phyloP scores from a whole-genome alignment of 2,329 filamentous ascomycete genomes.

The Grosmannia serpens region DNA sequence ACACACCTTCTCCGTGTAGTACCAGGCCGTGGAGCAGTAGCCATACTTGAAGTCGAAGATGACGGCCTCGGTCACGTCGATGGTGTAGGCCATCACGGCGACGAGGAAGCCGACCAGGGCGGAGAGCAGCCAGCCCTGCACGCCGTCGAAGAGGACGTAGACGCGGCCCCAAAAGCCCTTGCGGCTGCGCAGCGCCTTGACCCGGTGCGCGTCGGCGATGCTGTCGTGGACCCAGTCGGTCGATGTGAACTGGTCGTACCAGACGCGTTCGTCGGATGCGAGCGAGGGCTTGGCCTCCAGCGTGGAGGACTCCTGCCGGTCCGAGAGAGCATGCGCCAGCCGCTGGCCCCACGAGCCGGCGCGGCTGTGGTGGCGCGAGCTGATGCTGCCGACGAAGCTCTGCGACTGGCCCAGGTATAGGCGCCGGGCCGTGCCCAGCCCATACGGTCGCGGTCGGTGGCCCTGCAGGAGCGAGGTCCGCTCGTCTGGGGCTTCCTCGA shows the following conservation, averaged over 20 bases:
- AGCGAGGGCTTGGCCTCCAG: constrained; percentile 54
- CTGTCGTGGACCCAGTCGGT: constrained; percentile 98
- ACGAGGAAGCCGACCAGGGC: constrained; percentile 81
- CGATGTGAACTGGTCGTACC: constrained; percentile 97
- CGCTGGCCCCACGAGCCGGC: constrained; percentile 49
- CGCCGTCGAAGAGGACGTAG: constrained; percentile 66
- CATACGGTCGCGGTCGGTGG: constrained; percentile 15
- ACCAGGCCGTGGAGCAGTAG: constrained; percentile 64
- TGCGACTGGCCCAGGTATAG: constrained; percentile 18
- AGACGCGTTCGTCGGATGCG: constrained; percentile 71
- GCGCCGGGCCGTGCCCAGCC: constrained; percentile 6
- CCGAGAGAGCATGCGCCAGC: constrained; percentile 49
- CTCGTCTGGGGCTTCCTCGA: constrained; percentile 18
- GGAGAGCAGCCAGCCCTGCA: constrained; percentile 89
- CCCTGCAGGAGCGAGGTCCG: constrained; percentile 17
- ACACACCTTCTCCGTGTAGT: constrained; percentile 52
- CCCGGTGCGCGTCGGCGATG: constrained; percentile 84
- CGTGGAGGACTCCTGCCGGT: constrained; percentile 42
- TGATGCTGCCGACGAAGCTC: constrained; percentile 18
- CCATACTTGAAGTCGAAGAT: constrained; percentile 89
- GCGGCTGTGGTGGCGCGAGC: constrained; percentile 41
- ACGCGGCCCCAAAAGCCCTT: constrained; percentile 79
- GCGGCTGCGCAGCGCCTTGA: constrained; percentile 68
- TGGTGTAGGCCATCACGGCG: constrained; percentile 74
- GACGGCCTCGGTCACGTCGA: constrained; percentile 75